Conservation (phyloP, 2,329 filamentous ascomycete genomes). For the Pseudonectria buxi region DNA sequence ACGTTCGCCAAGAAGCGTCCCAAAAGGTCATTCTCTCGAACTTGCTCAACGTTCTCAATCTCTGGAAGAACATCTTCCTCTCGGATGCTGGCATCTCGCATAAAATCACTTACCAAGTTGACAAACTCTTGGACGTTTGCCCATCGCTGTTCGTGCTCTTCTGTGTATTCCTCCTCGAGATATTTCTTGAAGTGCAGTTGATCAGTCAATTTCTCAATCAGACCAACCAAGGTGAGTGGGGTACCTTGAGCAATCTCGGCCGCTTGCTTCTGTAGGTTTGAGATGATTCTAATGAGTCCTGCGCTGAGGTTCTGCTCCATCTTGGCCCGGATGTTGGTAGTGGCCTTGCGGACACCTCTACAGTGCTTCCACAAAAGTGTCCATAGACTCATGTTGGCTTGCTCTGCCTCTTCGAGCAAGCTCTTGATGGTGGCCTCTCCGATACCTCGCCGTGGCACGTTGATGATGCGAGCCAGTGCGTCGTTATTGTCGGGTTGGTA, state of each 20-base stretch:
- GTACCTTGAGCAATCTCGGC: constrained; percentile 21
- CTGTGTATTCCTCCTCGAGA: constrained; percentile 61
- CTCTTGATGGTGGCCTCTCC: constrained; percentile 71
- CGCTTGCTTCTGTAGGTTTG: constrained; percentile 24
- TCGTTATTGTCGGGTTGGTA: constrained; percentile 84
- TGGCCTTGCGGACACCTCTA: constrained; percentile 40
- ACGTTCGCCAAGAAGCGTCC: constrained; percentile 85
- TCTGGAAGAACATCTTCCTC: constrained; percentile 55
- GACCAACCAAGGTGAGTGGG: constrained; percentile 34
- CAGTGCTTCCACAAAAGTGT: constrained; percentile 55
- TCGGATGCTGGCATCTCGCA: constrained; percentile 32
- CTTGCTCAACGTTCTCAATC: constrained; percentile 66
- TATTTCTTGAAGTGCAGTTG: constrained; percentile 70
- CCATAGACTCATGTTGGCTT: constrained; percentile 66
- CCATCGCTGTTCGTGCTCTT: constrained; percentile 75
- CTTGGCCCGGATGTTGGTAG: constrained; percentile 42
- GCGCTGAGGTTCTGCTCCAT: constrained; percentile 48
- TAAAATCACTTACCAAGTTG: constrained; percentile 68
- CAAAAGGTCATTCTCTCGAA: constrained; percentile 56
- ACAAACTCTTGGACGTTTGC: constrained; percentile 87
- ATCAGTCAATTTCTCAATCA: constrained; percentile 49
- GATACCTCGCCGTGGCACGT: constrained; percentile 72
- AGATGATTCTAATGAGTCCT: constrained; percentile 40
- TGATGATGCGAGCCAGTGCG: constrained; percentile 75
- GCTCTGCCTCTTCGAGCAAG: constrained; percentile 70